Evolutionary conservation across 805 yeast species (phyloP), one percentile per base, ranked within the genome.

Genomic region (Saccharomycopsis sp.): DNA sequence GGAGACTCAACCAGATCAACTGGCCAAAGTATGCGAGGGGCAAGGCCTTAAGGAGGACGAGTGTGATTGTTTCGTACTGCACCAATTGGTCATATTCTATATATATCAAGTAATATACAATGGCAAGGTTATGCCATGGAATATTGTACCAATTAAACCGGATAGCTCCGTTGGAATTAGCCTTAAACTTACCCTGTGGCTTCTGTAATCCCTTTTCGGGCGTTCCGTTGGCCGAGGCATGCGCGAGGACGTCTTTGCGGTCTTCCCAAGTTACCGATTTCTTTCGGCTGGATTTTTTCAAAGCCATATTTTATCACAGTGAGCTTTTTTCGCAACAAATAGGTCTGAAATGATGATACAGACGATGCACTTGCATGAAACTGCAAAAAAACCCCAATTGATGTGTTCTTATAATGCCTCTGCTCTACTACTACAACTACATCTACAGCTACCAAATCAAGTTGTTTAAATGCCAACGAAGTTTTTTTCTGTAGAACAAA

Each of bases 61-160:
- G 8, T n/a, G 57, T 56, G 51, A 61, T 58, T 15, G 62, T 58
- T 3, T 61, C 62, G 24, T 24, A 61, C 34, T 54, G 56, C n/a
- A 61, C 47, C 19, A 61, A 50, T 20, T 58, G 53, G 12, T 61
- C 60, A 52, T 61, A 61, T 19, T 58, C 62, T 15, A 58, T 53
- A 29, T 47, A 61, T 3, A 61, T 41, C 29, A 61, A 47, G 24
- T 58, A 52, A 25, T 63, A 63, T 3, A 67, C 52, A 23, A 71
- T 58, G 2, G 66, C 41, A 1, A 67, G 60, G 9, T 66, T 58
- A 55, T 74, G 77, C 58, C 62, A 70, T 19, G 77, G 77, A 2
- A 73, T 54, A 2, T 66, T 55, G 17, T 54, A 51, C 22, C 57
- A n/a, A 3, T 47, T 51, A 44, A 60, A 60, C n/a, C n/a, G 9